These are phyloP conservation scores for Epichloe aotearoae DNA, from an alignment of 2,329 filamentous ascomycete species.

Conservation along the genomic window DNA sequence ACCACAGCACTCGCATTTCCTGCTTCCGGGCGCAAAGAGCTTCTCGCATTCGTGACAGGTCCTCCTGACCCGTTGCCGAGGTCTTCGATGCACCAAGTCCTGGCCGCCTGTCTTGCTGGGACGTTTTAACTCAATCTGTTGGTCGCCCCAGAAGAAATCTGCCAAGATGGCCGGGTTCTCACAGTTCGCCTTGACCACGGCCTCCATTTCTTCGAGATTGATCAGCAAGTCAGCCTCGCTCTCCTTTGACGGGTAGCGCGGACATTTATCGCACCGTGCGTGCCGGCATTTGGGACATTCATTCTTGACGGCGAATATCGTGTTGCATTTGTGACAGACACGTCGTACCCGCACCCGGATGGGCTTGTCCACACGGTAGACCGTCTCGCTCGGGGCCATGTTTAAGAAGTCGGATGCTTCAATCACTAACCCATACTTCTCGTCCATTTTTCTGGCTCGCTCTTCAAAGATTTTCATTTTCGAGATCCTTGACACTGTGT, in stretches of 20 bases:
- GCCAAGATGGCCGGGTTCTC: slow-evolving; percentile 41
- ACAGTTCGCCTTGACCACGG: slow-evolving; percentile 39
- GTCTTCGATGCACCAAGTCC: slow-evolving; percentile 58
- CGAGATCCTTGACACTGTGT: slow-evolving; percentile 27
- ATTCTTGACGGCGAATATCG: slow-evolving; percentile 59
- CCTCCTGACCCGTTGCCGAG: slow-evolving; percentile 59
- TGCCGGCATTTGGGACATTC: slow-evolving; percentile 69
- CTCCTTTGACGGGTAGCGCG: slow-evolving; percentile 57
- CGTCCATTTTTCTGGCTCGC: slow-evolving; percentile 40
- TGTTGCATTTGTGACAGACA: slow-evolving; percentile 69
- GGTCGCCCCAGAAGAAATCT: slow-evolving; percentile 32
- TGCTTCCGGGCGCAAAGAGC: slow-evolving; percentile 44
- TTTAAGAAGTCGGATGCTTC: slow-evolving; percentile 39
- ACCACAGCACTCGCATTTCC: slow-evolving; percentile 53
- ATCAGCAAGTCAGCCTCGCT: slow-evolving; percentile 40
- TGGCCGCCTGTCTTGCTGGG: slow-evolving; percentile 54
- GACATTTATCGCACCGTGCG: slow-evolving; percentile 66
- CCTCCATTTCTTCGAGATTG: slow-evolving; percentile 37
- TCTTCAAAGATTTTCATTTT: slow-evolving; percentile 41
- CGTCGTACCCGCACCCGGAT: slow-evolving; percentile 68
- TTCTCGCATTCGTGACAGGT: slow-evolving; percentile 62
- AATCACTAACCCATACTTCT: slow-evolving; percentile 42
- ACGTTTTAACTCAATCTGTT: slow-evolving; percentile 43
- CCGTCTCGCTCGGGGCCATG: slow-evolving; percentile 36
- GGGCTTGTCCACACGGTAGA: slow-evolving; percentile 56